Base-by-base conservation (phyloP, 2,329 filamentous ascomycete species). In the Xylariales sp. region DNA sequence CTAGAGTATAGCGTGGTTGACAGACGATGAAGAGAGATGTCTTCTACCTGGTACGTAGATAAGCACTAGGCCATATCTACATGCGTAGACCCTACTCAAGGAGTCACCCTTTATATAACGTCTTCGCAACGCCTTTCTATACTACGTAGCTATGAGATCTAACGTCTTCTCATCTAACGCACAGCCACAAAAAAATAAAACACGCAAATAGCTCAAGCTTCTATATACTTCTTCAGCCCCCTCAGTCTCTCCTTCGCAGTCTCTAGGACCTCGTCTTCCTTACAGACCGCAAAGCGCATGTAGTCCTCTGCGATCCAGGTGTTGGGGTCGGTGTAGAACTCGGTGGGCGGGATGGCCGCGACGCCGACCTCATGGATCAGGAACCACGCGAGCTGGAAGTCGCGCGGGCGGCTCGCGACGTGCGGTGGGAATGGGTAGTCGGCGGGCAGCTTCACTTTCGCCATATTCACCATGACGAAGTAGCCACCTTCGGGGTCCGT, bases 341-440 rank as follows among this genome's bases (percentile, higher is more conserved):
- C 96, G 0, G 94, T 97, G 0, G 96, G 96, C 18, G 96, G 96
- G 70, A 99, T 97, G 8, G 95, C 94, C 2, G 96, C 96, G 34
- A 99, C 93, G 9, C 96, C 96, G 23, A 99, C 85, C 83, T 99
- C 95, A 79, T 94, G 94, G 81, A 99, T 99, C 75, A 97, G 82
- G 83, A 98, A 98, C 95, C 95, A 99, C 43, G 90, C 89, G 54
- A 99, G 87, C 84, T 97, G 93, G 83, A 98, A 99, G 79, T 99
- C 96, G 36, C 96, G 86, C 30, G 96, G 93, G 1, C 96, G 88
- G 76, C 86, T 90, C 14, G 92, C 93, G 43, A 99, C 95, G 77
- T 97, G 93, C 1, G 90, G 85, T 34, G 96, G 96, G 84, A 98
- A 98, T 0, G 91, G 87, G 79, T 98, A 99, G 78, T 90, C 90